Evolutionary conservation across 305 asterid genomes (phyloP), one percentile per base, ranked within the genome.

Genomic region (Withania somnifera): DNA sequence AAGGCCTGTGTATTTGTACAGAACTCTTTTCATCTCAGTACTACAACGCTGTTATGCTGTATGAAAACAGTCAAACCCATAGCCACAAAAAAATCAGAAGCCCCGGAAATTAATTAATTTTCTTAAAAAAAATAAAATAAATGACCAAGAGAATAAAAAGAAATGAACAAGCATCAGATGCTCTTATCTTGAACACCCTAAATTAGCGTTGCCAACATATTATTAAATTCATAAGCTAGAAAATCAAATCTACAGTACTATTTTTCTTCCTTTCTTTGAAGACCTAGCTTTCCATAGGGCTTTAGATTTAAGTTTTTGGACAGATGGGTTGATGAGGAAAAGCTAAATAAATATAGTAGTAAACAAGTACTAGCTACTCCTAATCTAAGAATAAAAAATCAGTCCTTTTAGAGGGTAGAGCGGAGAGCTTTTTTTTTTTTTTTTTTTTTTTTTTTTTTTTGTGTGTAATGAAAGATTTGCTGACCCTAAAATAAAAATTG

Each of bases 401-500:
- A 56, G 79, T 28, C 15, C 22, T 61, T 61, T 66, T 6, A 36
- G 84, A 83, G 83, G 81, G 61, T 42, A 30, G 79, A 69, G 81
- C 5, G 78, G 81, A 54, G 52, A 67, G 24, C 60, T 32, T 45
- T 20, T 36, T n/a, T n/a, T n/a, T n/a, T n/a, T n/a, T n/a, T n/a
- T n/a, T n/a, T 36, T 32, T 19, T 5, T 63, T n/a, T n/a, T n/a
- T n/a, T n/a, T n/a, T n/a, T n/a, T 36, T 32, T 19, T 5, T 63
- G 40, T 57, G 38, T 45, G 78, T 64, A 85, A 84, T 86, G 84
- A 88, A 87, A 86, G 86, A 86, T 81, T 68, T 11, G 84, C 88
- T 83, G 87, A 83, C 86, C 83, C 88, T 84, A 81, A 81, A 83
- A 86, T 84, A 81, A 81, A 83, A 86, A 86, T 87, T 88, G 91